Percentiles rank a stretch among this genome's conserved stretches.
Evolutionary conservation across 805 yeast genomes (phyloP).

Genomic region (Saccharomycopsis capsularis): DNA sequence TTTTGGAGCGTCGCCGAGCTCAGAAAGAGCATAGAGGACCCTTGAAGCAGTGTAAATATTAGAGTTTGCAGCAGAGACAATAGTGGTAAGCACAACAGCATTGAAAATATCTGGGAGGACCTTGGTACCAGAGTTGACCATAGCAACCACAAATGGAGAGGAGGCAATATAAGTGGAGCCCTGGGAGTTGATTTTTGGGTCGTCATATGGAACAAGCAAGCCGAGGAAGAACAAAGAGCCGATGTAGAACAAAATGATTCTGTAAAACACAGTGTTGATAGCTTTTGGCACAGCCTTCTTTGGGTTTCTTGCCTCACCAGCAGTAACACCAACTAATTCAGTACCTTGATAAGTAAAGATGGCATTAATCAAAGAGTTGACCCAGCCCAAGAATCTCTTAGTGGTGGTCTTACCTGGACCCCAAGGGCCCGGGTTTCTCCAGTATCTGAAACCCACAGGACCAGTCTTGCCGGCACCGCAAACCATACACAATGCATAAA

Average conservation of each 20-base stretch:
- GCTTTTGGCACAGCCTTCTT: conserved; percentile 66
- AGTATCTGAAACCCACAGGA: conserved; percentile 54
- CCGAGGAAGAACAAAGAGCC: conserved; percentile 63
- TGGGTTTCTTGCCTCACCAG: conserved; percentile 59
- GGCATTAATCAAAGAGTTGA: conserved; percentile 46
- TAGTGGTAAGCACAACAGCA: conserved; percentile 59
- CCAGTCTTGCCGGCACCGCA: conserved; percentile 52
- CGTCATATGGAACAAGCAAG: conserved; percentile 61
- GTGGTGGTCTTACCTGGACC: conserved; percentile 46
- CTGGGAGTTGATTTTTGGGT: conserved; percentile 38
- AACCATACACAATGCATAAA: conserved; percentile 48
- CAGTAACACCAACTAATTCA: conserved; percentile 67
- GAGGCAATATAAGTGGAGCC: conserved; percentile 41
- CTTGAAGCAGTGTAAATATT: conserved; percentile 68
- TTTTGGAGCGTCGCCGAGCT: conserved; percentile 50
- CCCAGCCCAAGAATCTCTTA: conserved; percentile 47
- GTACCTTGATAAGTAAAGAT: conserved; percentile 79
- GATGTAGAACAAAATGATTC: conserved; percentile 63
- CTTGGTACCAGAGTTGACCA: conserved; percentile 58
- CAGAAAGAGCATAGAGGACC: conserved; percentile 58
- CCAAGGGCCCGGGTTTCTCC: conserved; percentile 67
- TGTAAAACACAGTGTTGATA: conserved; percentile 57
- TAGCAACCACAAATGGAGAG: conserved; percentile 71
- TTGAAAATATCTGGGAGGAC: conserved; percentile 65
- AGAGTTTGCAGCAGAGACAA: conserved; percentile 76